A percentile compares a stretch with the other conserved stretches of the same genome.
These are phyloP conservation scores for Lasiodiplodia theobromae DNA, from an alignment of 2,329 filamentous ascomycete genomes.

Conservation along the genomic window DNA sequence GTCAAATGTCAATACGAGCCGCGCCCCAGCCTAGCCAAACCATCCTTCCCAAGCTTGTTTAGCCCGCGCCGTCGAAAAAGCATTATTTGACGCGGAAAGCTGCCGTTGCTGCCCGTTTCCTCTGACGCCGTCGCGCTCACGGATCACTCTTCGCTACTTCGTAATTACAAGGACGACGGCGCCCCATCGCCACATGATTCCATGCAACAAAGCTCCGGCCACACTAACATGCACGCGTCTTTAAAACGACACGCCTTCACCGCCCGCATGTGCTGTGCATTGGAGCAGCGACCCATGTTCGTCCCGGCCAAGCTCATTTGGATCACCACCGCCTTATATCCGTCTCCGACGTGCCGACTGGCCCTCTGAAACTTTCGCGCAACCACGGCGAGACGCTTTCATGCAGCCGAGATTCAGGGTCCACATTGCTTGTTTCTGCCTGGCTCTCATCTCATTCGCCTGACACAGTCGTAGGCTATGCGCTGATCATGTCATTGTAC, in stretches of 20 bases:
- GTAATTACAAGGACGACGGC: constrained; percentile 20
- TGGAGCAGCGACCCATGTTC: not conserved
- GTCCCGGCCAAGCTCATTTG: too few species aligned
- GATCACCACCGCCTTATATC: too few species aligned
- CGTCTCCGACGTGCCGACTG: too few species aligned
- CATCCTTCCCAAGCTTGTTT: constrained; percentile 22
- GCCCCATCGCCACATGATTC: constrained; percentile 7
- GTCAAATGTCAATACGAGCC: constrained; percentile 21
- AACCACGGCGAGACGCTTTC: too few species aligned
- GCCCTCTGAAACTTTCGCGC: too few species aligned
- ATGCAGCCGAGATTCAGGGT: too few species aligned
- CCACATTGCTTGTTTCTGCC: too few species aligned
- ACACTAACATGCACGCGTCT: not conserved
- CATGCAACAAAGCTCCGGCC: not conserved
- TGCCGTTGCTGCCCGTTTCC: not conserved
- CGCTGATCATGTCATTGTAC: too few species aligned
- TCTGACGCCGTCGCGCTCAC: constrained; percentile 10
- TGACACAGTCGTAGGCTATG: too few species aligned
- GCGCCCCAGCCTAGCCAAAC: not conserved
- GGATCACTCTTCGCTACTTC: constrained; percentile 9
- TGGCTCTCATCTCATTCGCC: too few species aligned
- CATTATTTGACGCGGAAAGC: not conserved
- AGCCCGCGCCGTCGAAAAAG: not conserved
- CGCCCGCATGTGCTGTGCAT: not conserved
- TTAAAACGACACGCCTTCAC: not conserved